Evolutionary conservation across 345 rosid species (phyloP).

Genomic region (Toxicodendron radicans): DNA sequence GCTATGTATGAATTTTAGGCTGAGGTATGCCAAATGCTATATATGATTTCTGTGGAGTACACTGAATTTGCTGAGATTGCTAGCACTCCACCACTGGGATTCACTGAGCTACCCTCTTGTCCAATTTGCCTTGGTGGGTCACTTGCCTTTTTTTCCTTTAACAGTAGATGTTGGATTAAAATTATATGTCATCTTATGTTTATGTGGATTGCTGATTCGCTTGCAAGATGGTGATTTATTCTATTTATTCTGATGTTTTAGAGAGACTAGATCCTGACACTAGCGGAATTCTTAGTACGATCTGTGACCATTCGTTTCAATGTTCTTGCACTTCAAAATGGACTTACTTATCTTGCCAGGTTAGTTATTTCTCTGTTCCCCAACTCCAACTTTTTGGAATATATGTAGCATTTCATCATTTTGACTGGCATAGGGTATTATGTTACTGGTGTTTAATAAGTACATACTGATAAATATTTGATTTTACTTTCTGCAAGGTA

Average conservation of each 20-base stretch:
- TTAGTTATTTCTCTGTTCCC: slow-evolving; percentile 29
- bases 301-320: slow-evolving; percentile 94
- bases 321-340: slow-evolving; percentile 93
- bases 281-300: slow-evolving; percentile 76
- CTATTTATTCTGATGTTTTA: slow-evolving; percentile 23
- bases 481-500: background rate
- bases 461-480: background rate
- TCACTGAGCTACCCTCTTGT: slow-evolving; percentile 83
- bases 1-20: slow-evolving; percentile 43
- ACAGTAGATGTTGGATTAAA: background rate
- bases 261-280: slow-evolving; percentile 95
- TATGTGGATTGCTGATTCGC: background rate
- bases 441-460: background rate
- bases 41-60: slow-evolving; percentile 59
- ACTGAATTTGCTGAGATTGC: slow-evolving; percentile 66
- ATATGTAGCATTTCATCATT: background rate
- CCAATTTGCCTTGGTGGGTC: slow-evolving; percentile 85
- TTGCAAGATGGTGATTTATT: background rate
- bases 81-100: slow-evolving; percentile 61
- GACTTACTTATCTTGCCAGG: slow-evolving; percentile 93
- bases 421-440: slow-evolving; percentile 3
- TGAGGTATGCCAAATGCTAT: slow-evolving; percentile 84
- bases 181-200: background rate
- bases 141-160: background rate
- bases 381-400: background rate